phyloP scores from a whole-genome alignment of 106 monocot genomes.

The Chionographis japonica region DNA sequence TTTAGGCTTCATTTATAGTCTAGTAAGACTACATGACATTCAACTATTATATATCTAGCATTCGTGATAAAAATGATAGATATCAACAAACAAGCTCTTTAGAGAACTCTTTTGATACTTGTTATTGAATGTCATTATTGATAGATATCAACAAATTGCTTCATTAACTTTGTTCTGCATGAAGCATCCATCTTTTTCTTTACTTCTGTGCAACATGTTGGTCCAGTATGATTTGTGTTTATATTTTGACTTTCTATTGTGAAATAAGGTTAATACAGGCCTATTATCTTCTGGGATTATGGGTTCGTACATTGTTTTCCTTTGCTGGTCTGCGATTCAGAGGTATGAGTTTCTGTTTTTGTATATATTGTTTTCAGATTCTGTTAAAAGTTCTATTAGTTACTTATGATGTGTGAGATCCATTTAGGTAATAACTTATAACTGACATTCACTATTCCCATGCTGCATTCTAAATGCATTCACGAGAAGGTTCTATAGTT shows the following conservation, averaged over 20 bases:
- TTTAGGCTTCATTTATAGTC: too few relatives aligned
- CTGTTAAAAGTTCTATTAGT: neutral
- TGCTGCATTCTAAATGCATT: too few relatives aligned
- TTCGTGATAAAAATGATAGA: too few relatives aligned
- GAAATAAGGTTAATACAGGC: conserved; percentile 47
- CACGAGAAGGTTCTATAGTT: too few relatives aligned
- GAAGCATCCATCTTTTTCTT: neutral
- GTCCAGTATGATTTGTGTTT: too few relatives aligned
- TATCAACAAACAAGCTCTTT: too few relatives aligned
- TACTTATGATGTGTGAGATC: neutral
- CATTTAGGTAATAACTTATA: neutral
- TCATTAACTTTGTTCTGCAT: neutral
- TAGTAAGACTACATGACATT: too few relatives aligned
- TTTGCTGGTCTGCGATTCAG: conserved; percentile 74
- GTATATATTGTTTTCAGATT: neutral
- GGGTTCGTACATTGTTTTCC: conserved; percentile 63
- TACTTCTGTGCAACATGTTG: neutral
- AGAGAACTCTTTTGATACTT: too few relatives aligned
- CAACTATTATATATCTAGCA: too few relatives aligned
- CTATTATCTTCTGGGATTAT: conserved; percentile 74
- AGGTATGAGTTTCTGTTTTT: conserved; percentile 28
- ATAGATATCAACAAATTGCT: too few relatives aligned
- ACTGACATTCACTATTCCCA: too few relatives aligned
- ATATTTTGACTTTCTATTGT: neutral
- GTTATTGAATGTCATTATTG: too few relatives aligned